Evolutionary conservation across 495 filamentous ascomycete species (phyloP), one percentile per base, ranked within the genome.

Genomic region (Penicillium cosmopolitanum): DNA sequence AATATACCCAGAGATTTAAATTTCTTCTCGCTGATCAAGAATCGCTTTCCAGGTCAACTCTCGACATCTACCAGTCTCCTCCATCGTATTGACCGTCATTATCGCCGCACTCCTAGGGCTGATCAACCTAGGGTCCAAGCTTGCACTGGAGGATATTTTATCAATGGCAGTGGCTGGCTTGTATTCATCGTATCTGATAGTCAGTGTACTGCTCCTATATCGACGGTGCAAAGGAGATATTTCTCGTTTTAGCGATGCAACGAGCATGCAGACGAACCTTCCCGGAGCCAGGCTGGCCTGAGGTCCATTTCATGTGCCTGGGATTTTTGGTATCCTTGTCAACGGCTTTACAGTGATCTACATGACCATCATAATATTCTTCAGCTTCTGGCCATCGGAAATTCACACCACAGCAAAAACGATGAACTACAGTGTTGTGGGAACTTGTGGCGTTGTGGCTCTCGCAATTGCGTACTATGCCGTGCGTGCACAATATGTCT

Each of bases 71-170:
- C 46, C 46, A n/a, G 19, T 48, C 3, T 15, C 19, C 9, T 48
- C 46, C 10, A 48, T 28, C 46, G 19, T 48, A 3, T 28, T 80
- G 48, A 74, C 75, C 2, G 55, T 83, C 1, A 63, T 72, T 31
- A 72, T 77, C 13, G 73, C 72, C 33, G 70, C 77, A 28, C 72
- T 83, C 21, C 71, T 83, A 2, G 73, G 76, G 10, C 63, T 83
- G 10, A 82, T 84, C 62, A 82, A 82, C 60, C 78, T 85, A 51
- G 78, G 77, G 54, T 82, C 79, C 9, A 53, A 68, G 5, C 71
- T 75, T 6, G 77, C 79, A 31, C 68, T 84, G 46, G 70, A 72
- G 42, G 76, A 75, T 53, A 77, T 82, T 35, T 58, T 79, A 34
- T 80, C 80, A 2, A 66, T 84, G 42, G 69, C 67, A 48, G 46